Evolutionary conservation across 116 monocot species (phyloP), one percentile per base, ranked within the genome.

Genomic region (Posidonia oceanica): DNA sequence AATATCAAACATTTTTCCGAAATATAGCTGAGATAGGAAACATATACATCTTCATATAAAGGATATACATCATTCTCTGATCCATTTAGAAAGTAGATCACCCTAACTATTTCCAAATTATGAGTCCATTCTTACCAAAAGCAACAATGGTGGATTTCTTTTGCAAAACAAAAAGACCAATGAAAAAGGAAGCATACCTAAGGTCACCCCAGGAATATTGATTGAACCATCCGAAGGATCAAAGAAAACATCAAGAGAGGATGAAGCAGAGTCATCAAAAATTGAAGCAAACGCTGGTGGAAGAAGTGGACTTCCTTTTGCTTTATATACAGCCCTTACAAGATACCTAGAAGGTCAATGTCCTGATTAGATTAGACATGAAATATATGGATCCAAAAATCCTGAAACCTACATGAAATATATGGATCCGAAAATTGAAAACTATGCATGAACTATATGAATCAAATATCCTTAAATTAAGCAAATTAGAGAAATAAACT

Each of bases 221-320:
- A 94, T 76, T 55, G 90, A 87, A 23, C 90, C 94, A 72, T 85
- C 80, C 51, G 94, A 89, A 67, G 94, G 94, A 78, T 94, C 94
- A 73, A 94, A 94, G 75, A 94, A 94, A 38, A 94, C 77, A 85
- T 94, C 94, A 71, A 94, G 90, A 76, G 87, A 87, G 29, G 94
- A 94, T 68, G 85, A 83, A 60, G 94, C 94, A 17, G 87, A 75
- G 70, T 94, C 94, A 77, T 90, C 94, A 87, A 94, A 94, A 61
- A 94, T 80, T 53, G 94, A 94, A 67, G 85, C 90, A 83, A 94
- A 87, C 66, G 85, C 81, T 54, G 94, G 94, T 16, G 94, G 94
- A 82, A 94, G 87, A 68, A 94, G 64, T 39, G 75, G 79, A 76
- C 94, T 94, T 64, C 94, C 94, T 79, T 90, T 94, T 72, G 87